Base-by-base conservation (phyloP, 768 basidiomycete species). In the Lentinula raphanica region DNA sequence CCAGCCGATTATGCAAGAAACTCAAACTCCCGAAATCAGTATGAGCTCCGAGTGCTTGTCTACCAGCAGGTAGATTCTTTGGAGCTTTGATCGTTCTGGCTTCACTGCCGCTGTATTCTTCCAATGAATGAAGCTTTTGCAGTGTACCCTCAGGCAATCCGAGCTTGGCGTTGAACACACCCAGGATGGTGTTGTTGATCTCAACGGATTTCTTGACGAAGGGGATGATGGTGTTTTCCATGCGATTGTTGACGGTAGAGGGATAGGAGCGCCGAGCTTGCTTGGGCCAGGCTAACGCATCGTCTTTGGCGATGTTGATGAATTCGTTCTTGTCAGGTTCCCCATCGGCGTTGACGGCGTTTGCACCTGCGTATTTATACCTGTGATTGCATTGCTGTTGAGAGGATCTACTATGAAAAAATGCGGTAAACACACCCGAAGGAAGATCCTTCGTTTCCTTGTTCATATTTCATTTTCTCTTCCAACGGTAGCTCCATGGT, bases 321-420 rank as follows among this genome's bases (percentile, higher is more conserved):
- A 57, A 50, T 62, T 80, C 76, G 7, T 71, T 65, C 0, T 68
- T 72, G 61, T 81, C 79, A 23, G 63, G 49, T 38, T 68, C 75
- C 60, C 79, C 79, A 21, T 67, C 68, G 56, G 73, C 72, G 60
- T 81, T 79, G 0, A 73, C 71, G 12, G 73, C 76, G 54, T 72
- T 76, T 4, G 70, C 74, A 3, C 79, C 79, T 0, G 68, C 66
- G 32, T 72, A 77, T 64, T 80, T 78, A 58, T 78, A 79, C 27
- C 79, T 79, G 62, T n/a, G 19, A 42, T 25, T 15, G 19, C 40
- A 17, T 54, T 27, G 15, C n/a, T 48, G 27, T 11, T 8, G 19
- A 2, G 4, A 11, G 32, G 21, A n/a, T 5, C 48, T n/a, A 19
- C 0, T 9, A 25, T 44, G 9, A 21, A 35, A 11, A 5, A 6